A percentile compares a stretch with the other conserved stretches of the same genome.
Evolutionary conservation across 2,329 filamentous ascomycete genomes (phyloP).

Genomic region (Epichloe baconii): DNA sequence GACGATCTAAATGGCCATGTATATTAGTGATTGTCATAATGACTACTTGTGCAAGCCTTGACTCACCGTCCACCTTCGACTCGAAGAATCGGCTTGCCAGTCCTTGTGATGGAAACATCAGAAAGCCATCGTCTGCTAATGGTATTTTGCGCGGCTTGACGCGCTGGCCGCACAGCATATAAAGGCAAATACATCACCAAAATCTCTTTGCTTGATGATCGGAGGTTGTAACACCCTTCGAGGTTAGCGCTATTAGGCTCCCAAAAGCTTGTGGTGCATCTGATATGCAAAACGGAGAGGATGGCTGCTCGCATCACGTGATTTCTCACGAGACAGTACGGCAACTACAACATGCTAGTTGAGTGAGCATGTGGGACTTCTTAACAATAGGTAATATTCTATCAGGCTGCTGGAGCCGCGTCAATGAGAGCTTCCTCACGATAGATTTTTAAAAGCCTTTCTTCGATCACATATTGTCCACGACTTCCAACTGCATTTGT

Average conservation of each 20-base stretch:
- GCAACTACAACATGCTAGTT: not conserved
- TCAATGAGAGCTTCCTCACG: conserved; percentile 4
- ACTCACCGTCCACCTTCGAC: conserved; percentile 77
- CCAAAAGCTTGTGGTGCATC: not conserved
- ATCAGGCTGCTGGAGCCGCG: conserved; percentile 19
- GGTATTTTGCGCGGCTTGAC: conserved; percentile 32
- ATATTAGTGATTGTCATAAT: conserved; percentile 12
- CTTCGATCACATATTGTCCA: not conserved
- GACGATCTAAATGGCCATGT: conserved; percentile 50
- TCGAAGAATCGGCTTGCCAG: conserved; percentile 88
- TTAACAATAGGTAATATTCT: too few relatives aligned
- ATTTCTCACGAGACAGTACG: not conserved
- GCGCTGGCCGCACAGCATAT: conserved; percentile 40
- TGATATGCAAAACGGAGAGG: not conserved
- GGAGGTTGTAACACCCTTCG: not conserved
- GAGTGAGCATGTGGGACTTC: too few relatives aligned
- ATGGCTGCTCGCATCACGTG: not conserved
- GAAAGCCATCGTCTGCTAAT: conserved; percentile 45
- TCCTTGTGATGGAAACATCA: conserved; percentile 87
- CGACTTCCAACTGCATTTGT: too few relatives aligned
- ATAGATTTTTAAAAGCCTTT: not conserved
- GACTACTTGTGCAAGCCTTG: not conserved
- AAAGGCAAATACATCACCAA: conserved; percentile 44
- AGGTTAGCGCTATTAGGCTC: not conserved
- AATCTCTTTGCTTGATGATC: not conserved